phyloP scores from a whole-genome alignment of 768 basidiomycete species.

The Collybiopsis confluens region DNA sequence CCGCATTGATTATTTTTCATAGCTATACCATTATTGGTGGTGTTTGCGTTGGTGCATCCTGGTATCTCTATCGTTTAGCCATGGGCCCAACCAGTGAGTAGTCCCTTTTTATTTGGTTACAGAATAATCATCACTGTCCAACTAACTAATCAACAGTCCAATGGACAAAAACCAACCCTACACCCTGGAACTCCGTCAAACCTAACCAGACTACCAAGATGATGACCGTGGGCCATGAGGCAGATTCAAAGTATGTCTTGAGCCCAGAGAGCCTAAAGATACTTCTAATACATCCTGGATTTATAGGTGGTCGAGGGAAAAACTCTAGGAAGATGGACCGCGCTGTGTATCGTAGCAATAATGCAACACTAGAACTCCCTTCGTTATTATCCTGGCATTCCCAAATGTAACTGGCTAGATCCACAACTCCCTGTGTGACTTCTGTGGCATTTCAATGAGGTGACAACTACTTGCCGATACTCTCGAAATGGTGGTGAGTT shows the following conservation, averaged over 20 bases:
- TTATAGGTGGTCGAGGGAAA: constrained; percentile 9
- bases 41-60: constrained; percentile 52
- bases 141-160: constrained; percentile 38
- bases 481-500: no score
- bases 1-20: background rate
- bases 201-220: constrained; percentile 74
- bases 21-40: constrained; percentile 52
- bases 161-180: constrained; percentile 70
- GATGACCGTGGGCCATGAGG: constrained; percentile 65
- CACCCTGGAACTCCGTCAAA: constrained; percentile 84
- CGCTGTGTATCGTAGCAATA: no score
- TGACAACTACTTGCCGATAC: no score
- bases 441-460: no score
- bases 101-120: background rate
- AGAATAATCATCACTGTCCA: background rate
- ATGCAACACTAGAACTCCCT: background rate
- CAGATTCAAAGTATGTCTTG: constrained; percentile 60
- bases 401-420: no score
- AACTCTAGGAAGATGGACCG: background rate
- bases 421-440: no score
- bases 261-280: no score
- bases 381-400: no score
- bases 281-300: no score
- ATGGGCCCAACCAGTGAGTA: constrained; percentile 49
- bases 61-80: constrained; percentile 68